A percentile compares a stretch with the other conserved stretches of the same genome.
Evolutionary conservation across 441 rosid species (phyloP).

Genomic region (Croton setiger): DNA sequence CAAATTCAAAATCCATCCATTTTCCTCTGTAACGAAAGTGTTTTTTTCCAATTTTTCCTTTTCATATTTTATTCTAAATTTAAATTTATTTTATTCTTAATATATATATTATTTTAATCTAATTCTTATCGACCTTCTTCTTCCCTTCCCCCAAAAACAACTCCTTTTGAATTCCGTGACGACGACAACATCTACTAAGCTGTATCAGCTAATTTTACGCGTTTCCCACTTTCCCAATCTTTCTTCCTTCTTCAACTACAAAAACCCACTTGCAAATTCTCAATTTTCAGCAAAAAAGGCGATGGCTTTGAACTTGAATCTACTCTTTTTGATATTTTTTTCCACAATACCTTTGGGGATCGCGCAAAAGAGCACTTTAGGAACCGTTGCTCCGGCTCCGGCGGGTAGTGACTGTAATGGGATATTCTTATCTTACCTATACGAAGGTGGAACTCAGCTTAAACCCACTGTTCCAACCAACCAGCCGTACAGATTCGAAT

Average conservation of each 20-base stretch:
- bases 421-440: conserved; percentile 57
- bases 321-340: conserved; percentile 27
- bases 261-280: conserved; percentile 9
- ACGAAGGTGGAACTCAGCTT: conserved; percentile 46
- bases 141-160: not conserved
- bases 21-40: not conserved
- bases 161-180: not conserved
- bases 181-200: conserved; percentile 21
- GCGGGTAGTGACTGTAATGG: conserved; percentile 69
- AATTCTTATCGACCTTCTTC: too few relatives aligned
- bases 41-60: not conserved
- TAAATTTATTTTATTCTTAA: too few relatives aligned
- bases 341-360: conserved; percentile 21
- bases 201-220: conserved; percentile 13
- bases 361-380: conserved; percentile 34
- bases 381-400: conserved; percentile 38
- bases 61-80: not conserved
- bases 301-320: conserved; percentile 24
- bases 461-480: conserved; percentile 50
- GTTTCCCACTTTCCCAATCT: not conserved
- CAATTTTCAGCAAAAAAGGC: not conserved
- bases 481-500: conserved; percentile 85
- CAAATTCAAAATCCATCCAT: conserved; percentile 1
- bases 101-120: too few relatives aligned
- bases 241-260: not conserved